phyloP scores from a whole-genome alignment of 495 filamentous ascomycete genomes.

The Aspergillus asperescens region DNA sequence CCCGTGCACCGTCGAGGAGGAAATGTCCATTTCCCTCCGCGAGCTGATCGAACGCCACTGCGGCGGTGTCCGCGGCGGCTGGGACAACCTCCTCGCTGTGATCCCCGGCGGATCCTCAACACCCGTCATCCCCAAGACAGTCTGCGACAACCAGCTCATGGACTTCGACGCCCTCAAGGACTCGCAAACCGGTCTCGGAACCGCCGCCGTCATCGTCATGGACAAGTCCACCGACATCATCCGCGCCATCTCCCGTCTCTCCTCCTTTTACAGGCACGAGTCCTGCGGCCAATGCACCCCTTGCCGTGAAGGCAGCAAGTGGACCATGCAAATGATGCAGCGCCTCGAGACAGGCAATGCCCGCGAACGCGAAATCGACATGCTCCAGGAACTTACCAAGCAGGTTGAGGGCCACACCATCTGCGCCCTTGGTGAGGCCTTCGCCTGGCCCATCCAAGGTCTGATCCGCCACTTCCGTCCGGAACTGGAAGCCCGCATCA shows the following conservation, averaged over 20 bases:
- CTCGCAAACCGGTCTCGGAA: slow-evolving; percentile 91
- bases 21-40: slow-evolving; percentile 92
- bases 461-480: slow-evolving; percentile 96
- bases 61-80: slow-evolving; percentile 91
- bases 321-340: slow-evolving; percentile 98
- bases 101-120: slow-evolving; percentile 97
- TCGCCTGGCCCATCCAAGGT: slow-evolving; percentile 97
- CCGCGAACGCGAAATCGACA: slow-evolving; percentile 90
- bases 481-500: slow-evolving; percentile 85
- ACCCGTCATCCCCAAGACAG: slow-evolving; percentile 78
- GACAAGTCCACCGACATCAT: slow-evolving; percentile 96
- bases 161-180: slow-evolving; percentile 99
- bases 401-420: slow-evolving; percentile 99
- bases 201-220: slow-evolving; percentile 98
- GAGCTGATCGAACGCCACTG: slow-evolving; percentile 98
- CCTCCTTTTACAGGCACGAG: slow-evolving; percentile 97
- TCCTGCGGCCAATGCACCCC: slow-evolving; percentile 97
- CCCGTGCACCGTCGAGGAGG: slow-evolving; percentile 94
- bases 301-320: slow-evolving; percentile 94
- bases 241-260: slow-evolving; percentile 83
- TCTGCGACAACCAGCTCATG: slow-evolving; percentile 95
- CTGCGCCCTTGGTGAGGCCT: slow-evolving; percentile 94
- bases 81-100: slow-evolving; percentile 93
- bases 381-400: slow-evolving; percentile 98
- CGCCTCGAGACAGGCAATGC: slow-evolving; percentile 88